Base-by-base conservation (phyloP, 148 eudicot genomes). In the Vaccinium vitisidaea region DNA sequence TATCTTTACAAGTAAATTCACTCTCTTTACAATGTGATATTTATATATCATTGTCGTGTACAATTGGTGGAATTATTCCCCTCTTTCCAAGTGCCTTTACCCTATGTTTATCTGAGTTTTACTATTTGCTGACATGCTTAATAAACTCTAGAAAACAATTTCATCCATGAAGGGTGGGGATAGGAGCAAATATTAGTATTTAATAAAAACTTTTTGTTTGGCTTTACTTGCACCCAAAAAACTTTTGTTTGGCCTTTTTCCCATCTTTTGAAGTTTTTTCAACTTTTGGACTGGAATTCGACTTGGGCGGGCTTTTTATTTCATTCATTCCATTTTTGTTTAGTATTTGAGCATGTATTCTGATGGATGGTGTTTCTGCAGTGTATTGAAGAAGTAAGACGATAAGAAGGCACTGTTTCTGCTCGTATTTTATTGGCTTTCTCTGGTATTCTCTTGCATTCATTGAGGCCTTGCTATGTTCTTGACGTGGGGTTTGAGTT, bases 1-100 rank as follows among this genome's bases (percentile, higher is more conserved):
- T 97, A 95, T 85, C 84, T 97, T 84, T 97, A 97, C 98, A 95
- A 97, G 99, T 97, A 93, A 94, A 96, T 85, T 77, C 53, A 65
- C 77, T 73, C 50, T 49, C 77, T 14, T 6, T 25, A 25, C 30
- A 39, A 27, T 27, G 74, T 14, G 74, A 30, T 12, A 27, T 23
- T 69, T 27, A 6, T 69, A 11, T 12, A 23, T n/a, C 8, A 2
- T 67, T 69, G 8, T 4, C 9, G 74, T 30, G 43, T 4, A 69
- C 15, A 69, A 11, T 69, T 4, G 18, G 5, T 27, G 74, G 73
- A 25, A 12, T 14, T 69, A 14, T 67, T 36, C 36, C 73, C 25
- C 73, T 12, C 36, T 25, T 1, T 53, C 6, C 73, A 67, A 67
- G 73, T 13, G 7, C 39, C 74, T 69, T 67, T 16, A 10, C 70